A percentile compares a stretch with the other conserved stretches of the same genome.
phyloP scores from a whole-genome alignment of 2,329 filamentous ascomycete genomes.

The Beauveria sp. region DNA sequence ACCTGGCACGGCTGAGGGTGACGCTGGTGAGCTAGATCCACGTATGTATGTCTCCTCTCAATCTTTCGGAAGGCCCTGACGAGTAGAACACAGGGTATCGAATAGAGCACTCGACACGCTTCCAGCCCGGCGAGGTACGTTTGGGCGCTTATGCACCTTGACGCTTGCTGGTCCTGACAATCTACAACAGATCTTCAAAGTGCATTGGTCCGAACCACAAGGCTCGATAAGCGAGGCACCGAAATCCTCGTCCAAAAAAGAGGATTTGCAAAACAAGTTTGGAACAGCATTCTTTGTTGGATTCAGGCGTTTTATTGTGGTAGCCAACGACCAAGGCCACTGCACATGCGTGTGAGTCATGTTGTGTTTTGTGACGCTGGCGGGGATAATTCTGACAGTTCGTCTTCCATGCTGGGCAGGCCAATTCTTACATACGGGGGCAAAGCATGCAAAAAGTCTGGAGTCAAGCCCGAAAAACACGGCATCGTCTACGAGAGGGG shows the following conservation, averaged over 20 bases:
- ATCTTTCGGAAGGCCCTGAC: neutral
- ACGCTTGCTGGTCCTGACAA: neutral
- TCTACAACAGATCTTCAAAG: slow-evolving; percentile 43
- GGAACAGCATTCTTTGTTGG: slow-evolving; percentile 38
- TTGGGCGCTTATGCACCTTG: neutral
- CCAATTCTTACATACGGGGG: slow-evolving; percentile 50
- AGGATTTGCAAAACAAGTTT: slow-evolving; percentile 27
- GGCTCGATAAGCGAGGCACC: slow-evolving; percentile 28
- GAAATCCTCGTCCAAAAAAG: slow-evolving; percentile 21
- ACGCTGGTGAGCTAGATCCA: slow-evolving; percentile 25
- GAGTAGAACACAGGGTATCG: slow-evolving; percentile 27
- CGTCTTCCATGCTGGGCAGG: slow-evolving; percentile 24
- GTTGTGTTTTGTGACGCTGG: neutral
- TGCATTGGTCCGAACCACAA: slow-evolving; percentile 46
- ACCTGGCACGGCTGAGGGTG: neutral
- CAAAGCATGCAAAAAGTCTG: slow-evolving; percentile 44
- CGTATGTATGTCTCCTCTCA: slow-evolving; percentile 21
- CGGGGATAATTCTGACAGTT: neutral
- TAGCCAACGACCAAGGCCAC: slow-evolving; percentile 43
- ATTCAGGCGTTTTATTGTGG: slow-evolving; percentile 47
- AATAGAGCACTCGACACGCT: slow-evolving; percentile 31
- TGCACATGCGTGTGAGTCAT: slow-evolving; percentile 47
- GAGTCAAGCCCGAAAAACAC: slow-evolving; percentile 44
- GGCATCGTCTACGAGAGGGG: slow-evolving; percentile 41
- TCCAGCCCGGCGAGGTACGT: slow-evolving; percentile 35